phyloP scores from a whole-genome alignment of 352 stramenopile genomes.

The Phytophthora capsici region DNA sequence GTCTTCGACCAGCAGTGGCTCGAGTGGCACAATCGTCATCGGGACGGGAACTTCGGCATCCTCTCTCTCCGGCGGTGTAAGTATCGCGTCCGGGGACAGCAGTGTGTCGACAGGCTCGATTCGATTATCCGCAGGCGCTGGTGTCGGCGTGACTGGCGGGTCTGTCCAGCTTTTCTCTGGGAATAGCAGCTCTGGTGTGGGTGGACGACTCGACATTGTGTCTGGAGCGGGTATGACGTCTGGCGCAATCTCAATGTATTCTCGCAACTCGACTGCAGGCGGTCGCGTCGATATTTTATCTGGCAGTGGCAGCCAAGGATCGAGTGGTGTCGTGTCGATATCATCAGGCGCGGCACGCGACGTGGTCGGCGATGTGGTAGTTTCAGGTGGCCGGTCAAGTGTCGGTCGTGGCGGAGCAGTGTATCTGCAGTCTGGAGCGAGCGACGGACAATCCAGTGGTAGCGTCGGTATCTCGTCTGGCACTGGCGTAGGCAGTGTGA shows the following conservation, averaged over 20 bases:
- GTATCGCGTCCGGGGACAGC: constrained; percentile 18
- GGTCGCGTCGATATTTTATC: constrained; percentile 24
- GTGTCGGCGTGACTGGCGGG: constrained; percentile 18
- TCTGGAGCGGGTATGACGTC: constrained; percentile 21
- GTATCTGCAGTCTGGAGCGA: constrained; percentile 26
- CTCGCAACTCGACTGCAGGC: constrained; percentile 23
- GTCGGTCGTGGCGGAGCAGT: constrained; percentile 18
- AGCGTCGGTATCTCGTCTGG: constrained; percentile 17
- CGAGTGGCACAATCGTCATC: constrained; percentile 15
- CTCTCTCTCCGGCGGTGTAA: constrained; percentile 20
- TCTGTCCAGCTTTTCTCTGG: constrained; percentile 25
- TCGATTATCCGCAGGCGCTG: constrained; percentile 17
- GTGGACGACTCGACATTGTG: constrained; percentile 18
- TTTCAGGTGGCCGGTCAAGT: constrained; percentile 26
- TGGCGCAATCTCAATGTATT: constrained; percentile 19
- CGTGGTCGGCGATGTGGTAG: constrained; percentile 17
- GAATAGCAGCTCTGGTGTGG: constrained; percentile 23
- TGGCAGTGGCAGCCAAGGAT: constrained; percentile 28
- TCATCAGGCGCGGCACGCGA: constrained; percentile 18
- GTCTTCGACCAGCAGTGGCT: constrained; percentile 17
- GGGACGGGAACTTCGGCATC: constrained; percentile 14
- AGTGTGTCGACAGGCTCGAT: constrained; percentile 13
- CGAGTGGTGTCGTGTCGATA: constrained; percentile 31
- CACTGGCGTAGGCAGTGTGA: constrained; percentile 5
- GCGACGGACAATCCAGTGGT: constrained; percentile 24